Evolutionary conservation across 2,329 filamentous ascomycete genomes (phyloP).

Genomic region (Penicillium oxalicum): DNA sequence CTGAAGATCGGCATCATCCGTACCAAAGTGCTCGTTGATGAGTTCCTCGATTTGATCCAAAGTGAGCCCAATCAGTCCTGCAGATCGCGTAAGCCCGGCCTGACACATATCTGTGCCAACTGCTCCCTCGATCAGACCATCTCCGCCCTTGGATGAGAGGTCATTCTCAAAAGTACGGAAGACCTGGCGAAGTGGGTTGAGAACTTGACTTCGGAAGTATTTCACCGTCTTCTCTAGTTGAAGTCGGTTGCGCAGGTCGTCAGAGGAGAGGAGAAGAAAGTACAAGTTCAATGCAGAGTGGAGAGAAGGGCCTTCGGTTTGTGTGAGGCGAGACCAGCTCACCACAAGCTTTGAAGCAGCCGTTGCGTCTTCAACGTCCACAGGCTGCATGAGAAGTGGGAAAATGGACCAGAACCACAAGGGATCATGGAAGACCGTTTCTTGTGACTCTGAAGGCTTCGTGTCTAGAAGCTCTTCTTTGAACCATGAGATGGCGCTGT

Average conservation of each 20-base stretch:
- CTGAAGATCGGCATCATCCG: constrained; percentile 22
- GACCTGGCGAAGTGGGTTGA: constrained; percentile 28
- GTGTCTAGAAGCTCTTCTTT: constrained; percentile 53
- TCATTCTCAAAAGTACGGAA: constrained; percentile 31
- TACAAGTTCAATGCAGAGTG: constrained; percentile 55
- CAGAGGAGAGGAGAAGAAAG: constrained; percentile 50
- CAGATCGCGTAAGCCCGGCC: constrained; percentile 31
- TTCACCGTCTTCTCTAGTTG: constrained; percentile 37
- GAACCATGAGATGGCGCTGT: constrained; percentile 55
- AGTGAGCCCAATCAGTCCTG: constrained; percentile 28
- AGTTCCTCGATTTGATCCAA: constrained; percentile 34
- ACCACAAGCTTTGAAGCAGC: constrained; percentile 33
- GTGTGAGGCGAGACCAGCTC: constrained; percentile 46
- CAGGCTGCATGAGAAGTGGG: constrained; percentile 48
- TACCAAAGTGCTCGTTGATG: constrained; percentile 24
- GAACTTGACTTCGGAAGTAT: constrained; percentile 29
- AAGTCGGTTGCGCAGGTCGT: constrained; percentile 43
- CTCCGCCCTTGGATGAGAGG: constrained; percentile 30
- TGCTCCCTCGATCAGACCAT: constrained; percentile 29
- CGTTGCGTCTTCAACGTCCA: constrained; percentile 31
- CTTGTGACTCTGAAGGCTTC: constrained; percentile 11
- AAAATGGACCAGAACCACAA: constrained; percentile 41
- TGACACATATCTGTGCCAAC: constrained; percentile 33
- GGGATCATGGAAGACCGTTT: constrained; percentile 31
- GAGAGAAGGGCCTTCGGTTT: constrained; percentile 44